Evolutionary conservation across 768 basidiomycete genomes (phyloP), one percentile per base, ranked within the genome.

Genomic region (Russula virescens): DNA sequence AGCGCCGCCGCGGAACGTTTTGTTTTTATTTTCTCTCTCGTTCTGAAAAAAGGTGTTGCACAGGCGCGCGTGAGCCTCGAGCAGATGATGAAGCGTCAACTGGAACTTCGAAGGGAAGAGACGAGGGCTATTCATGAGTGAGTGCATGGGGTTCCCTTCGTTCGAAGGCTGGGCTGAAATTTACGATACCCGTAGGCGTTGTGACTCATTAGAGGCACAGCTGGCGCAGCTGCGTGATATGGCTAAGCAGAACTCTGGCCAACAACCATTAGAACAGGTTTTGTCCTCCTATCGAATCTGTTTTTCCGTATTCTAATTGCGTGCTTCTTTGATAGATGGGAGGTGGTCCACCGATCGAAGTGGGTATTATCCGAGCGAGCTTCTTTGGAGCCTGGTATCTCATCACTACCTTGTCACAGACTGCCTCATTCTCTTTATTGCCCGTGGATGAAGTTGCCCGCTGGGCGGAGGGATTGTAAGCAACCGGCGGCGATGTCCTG

Each of bases 21-120:
- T 3, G 5, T 31, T 8, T 31, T 31, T n/a, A n/a, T n/a, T 8
- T 31, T 31, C 8, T 31, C 31, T 31, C 8, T 31, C 8, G 31
- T 31, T 31, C 31, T 31, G 31, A 31, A 8, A 31, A n/a, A 31
- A 31, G 31, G 31, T 31, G 31, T 9, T 50, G 10, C 38, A 38
- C 54, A 92, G 87, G 92, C 93, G 16, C 78, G 93, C 66, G 87
- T 82, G 40, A 90, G 88, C 68, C 79, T 95, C 48, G 91, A 94
- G 71, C 75, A 78, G 9, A 86, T 94, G 87, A 89, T 94, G 87
- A 78, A 81, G 47, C 79, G 84, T 21, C 91, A 94, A 69, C 77
- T 94, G 5, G 85, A 91, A 56, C 75, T 88, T 25, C 79, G 93
- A 53, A 78, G 77, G 60, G 84, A 86, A 68, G 92, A 94, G 75